Base-by-base conservation (phyloP, 176 grass and related monocot genomes). In the Avena atlantica region DNA sequence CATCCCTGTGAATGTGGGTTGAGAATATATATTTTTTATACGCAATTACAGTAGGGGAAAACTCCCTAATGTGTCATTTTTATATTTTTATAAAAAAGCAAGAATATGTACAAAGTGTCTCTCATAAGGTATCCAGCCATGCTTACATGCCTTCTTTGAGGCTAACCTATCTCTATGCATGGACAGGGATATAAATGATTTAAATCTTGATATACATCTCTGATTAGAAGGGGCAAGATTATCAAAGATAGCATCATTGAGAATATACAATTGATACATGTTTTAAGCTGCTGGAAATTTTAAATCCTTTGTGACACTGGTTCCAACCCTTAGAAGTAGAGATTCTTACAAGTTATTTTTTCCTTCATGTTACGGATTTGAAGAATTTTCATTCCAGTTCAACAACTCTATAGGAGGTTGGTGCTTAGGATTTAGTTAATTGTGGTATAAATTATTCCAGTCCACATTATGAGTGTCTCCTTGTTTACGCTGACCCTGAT, bases 401-500 rank as follows among this genome's bases (percentile, higher is more conserved):
- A 78, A 58, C 7, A 56, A 49, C 40, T 20, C 2, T 14, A 74
- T 52, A 24, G 40, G 50, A 74, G n/a, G 44, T 50, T 63, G 8
- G 45, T 20, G 48, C 13, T 50, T 52, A 16, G 12, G 56, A 64
- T 74, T 8, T 40, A 21, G 3, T 49, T 8, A 2, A 37, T 50
- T 45, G 14, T 52, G 47, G 31, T 44, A 42, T 55, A 8, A 5
- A 6, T 78, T 74, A 27, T 72, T 64, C 16, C 25, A 51, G 19
- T 8, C 17, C 25, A 58, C 65, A 25, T 70, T 76, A 48, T 4
- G 2, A 49, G 16, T 20, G 16, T 62, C 76, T 68, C 24, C 68
- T 16, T 70, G 17, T 72, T 16, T 78, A 59, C 56, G 21, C 49
- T 77, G 31, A 47, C 31, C 11, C 70, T 91, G 29, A 85, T 48